A percentile compares a stretch with the other conserved stretches of the same genome.
phyloP scores from a whole-genome alignment of 2,329 filamentous ascomycete genomes.

The Rhexocercosporidium sp. region DNA sequence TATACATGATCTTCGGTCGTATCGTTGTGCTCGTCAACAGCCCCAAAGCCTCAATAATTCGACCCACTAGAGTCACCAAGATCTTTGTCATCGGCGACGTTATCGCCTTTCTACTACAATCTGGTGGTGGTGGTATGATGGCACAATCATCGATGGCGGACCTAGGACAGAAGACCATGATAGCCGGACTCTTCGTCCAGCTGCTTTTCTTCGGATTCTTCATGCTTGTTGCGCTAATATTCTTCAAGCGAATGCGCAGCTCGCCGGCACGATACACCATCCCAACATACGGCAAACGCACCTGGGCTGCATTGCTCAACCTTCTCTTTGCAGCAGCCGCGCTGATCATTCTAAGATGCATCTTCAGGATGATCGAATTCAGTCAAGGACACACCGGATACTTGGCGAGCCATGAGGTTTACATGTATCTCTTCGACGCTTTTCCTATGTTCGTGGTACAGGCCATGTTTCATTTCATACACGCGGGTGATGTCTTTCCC shows the following conservation, averaged over 20 bases:
- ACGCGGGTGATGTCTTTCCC: constrained; percentile 19
- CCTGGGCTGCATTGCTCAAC: constrained; percentile 45
- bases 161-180: constrained; percentile 48
- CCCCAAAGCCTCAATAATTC: constrained; percentile 44
- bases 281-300: constrained; percentile 22
- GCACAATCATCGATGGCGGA: constrained; percentile 21
- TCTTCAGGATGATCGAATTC: constrained; percentile 36
- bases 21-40: constrained; percentile 34
- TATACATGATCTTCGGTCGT: constrained; percentile 42
- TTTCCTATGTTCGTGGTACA: constrained; percentile 17
- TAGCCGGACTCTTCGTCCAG: constrained; percentile 53
- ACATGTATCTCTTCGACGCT: constrained; percentile 17
- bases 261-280: constrained; percentile 13
- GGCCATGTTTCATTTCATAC: constrained; percentile 17
- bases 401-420: constrained; percentile 12
- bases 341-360: constrained; percentile 50
- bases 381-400: neutral
- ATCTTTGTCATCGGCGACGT: constrained; percentile 62
- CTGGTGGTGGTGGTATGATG: constrained; percentile 37
- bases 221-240: constrained; percentile 48
- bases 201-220: constrained; percentile 56
- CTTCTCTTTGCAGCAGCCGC: constrained; percentile 47
- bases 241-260: constrained; percentile 46
- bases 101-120: constrained; percentile 57
- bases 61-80: constrained; percentile 53